A percentile compares a stretch with the other conserved stretches of the same genome.
phyloP scores from a whole-genome alignment of 2,329 filamentous ascomycete genomes.

The Ophiostoma australiae region DNA sequence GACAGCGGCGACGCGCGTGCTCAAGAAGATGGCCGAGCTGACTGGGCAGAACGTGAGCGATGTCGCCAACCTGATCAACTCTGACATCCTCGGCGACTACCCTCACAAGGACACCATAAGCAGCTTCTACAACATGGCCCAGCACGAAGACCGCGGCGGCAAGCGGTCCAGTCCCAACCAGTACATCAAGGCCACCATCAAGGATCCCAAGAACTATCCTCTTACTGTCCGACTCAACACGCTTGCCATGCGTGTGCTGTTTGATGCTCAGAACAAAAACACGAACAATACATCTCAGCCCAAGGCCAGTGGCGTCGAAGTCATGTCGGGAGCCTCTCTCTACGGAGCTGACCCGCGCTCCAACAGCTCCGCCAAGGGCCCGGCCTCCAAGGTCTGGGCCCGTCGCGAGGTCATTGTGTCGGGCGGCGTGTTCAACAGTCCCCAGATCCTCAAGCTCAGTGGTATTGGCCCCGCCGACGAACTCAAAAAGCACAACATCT shows the following conservation, averaged over 20 bases:
- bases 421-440: too few relatives aligned
- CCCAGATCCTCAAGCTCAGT: too few relatives aligned
- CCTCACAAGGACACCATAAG: conserved; percentile 20
- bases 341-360: neutral
- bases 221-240: neutral
- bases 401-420: too few relatives aligned
- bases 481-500: too few relatives aligned
- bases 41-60: conserved; percentile 38
- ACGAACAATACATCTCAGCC: neutral
- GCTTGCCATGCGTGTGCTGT: neutral
- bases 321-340: neutral
- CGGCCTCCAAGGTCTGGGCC: too few relatives aligned
- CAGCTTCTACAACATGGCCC: neutral
- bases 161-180: neutral
- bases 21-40: conserved; percentile 37
- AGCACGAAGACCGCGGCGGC: neutral
- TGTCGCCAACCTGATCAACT: conserved; percentile 23
- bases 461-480: too few relatives aligned
- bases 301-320: neutral
- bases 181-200: neutral
- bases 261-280: neutral
- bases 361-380: too few relatives aligned
- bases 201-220: neutral
- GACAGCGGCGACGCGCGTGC: neutral
- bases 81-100: conserved; percentile 26